Conservation (phyloP, 495 filamentous ascomycete species). For the Daldinia concentrica region DNA sequence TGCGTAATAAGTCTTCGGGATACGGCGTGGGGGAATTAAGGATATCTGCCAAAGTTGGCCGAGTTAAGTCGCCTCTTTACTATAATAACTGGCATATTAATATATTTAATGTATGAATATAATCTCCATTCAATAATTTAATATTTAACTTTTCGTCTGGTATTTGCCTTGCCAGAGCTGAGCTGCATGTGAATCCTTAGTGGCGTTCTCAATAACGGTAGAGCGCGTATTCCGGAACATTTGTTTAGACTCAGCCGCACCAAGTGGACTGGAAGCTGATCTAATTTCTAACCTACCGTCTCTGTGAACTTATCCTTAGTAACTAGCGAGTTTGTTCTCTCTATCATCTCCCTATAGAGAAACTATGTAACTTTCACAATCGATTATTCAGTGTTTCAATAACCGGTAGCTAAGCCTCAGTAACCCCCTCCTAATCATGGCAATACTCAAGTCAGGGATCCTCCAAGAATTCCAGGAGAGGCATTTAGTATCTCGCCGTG, state of each 20-base stretch:
- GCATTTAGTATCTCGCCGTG: background rate
- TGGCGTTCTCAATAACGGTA: background rate
- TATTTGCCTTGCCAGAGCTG: background rate
- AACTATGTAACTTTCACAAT: background rate
- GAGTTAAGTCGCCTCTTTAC: background rate
- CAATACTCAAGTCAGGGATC: background rate
- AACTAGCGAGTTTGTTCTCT: no score
- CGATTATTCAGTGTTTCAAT: no score
- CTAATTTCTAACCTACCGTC: background rate
- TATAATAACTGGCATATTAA: background rate
- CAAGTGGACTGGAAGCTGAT: background rate
- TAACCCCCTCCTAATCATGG: background rate
- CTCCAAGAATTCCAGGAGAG: slow-evolving; percentile 9
- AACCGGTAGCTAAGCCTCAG: no score
- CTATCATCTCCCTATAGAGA: background rate
- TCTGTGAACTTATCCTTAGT: background rate
- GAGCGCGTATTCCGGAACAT: slow-evolving; percentile 8
- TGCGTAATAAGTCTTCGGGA: background rate
- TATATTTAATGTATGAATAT: background rate
- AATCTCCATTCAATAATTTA: background rate
- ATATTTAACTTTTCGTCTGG: background rate
- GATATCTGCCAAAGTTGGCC: no score
- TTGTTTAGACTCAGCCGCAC: slow-evolving; percentile 13
- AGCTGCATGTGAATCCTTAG: background rate
- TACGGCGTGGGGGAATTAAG: background rate